Evolutionary conservation across 169 alveolate species (phyloP).

Genomic region (Perkinsus olseni): DNA sequence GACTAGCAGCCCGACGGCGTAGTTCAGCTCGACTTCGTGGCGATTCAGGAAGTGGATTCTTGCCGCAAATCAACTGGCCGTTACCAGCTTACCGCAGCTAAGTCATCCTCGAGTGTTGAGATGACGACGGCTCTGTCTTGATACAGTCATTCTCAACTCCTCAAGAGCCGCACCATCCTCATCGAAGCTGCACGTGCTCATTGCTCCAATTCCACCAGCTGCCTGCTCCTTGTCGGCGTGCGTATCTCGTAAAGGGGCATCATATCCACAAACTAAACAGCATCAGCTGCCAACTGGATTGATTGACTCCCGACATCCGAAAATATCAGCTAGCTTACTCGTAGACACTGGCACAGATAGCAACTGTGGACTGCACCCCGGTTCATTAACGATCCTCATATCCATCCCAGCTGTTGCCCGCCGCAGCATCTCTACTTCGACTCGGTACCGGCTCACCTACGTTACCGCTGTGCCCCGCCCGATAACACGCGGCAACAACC

Average conservation of each 20-base stretch:
- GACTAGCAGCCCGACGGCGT: no score
- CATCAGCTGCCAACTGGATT: no score
- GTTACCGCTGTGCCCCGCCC: no score
- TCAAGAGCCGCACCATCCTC: neutral
- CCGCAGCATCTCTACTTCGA: neutral
- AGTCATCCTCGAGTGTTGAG: neutral
- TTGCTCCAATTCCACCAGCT: neutral
- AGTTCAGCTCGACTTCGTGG: no score
- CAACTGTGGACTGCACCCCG: neutral
- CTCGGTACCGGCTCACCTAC: neutral
- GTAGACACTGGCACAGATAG: neutral
- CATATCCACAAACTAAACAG: no score
- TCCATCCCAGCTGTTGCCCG: neutral
- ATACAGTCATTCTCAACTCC: neutral
- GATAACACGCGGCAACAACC: no score
- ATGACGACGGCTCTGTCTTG: neutral
- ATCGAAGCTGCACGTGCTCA: neutral
- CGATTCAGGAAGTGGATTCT: no score
- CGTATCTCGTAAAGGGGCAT: no score
- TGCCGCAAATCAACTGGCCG: no score
- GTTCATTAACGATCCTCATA: neutral
- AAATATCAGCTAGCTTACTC: neutral
- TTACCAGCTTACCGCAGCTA: neutral
- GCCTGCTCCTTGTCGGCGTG: no score
- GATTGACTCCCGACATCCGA: no score